A percentile compares a stretch with the other conserved stretches of the same genome.
Evolutionary conservation across 2,329 filamentous ascomycete species (phyloP).

Genomic region (Fonsecaea erecta): DNA sequence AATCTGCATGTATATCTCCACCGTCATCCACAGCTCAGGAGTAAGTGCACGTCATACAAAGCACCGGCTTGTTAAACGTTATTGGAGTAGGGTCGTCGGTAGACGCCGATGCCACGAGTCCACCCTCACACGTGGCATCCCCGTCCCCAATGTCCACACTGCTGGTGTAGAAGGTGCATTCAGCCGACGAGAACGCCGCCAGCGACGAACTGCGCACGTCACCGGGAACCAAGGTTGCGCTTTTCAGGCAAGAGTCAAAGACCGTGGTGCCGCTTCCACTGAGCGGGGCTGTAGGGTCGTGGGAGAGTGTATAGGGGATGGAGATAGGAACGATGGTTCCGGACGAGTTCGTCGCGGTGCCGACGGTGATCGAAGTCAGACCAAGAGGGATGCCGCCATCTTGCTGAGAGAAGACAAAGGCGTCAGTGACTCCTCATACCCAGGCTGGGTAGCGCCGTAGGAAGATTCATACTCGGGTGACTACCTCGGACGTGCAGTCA

Average conservation of each 20-base stretch:
- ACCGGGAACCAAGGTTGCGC: neutral
- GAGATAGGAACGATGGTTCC: neutral
- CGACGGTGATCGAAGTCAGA: constrained; percentile 10
- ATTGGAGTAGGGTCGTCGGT: neutral
- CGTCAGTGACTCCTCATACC: neutral
- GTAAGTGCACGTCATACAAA: neutral
- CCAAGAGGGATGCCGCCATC: neutral
- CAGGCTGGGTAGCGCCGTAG: neutral
- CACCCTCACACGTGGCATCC: neutral
- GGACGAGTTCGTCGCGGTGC: constrained; percentile 2
- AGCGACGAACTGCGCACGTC: neutral
- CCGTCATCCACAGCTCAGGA: neutral
- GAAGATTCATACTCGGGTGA: neutral
- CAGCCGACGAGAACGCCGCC: neutral
- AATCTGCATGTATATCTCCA: neutral
- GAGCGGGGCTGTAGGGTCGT: neutral
- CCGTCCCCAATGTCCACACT: neutral
- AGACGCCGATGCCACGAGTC: neutral
- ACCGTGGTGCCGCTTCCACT: neutral
- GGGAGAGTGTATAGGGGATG: neutral
- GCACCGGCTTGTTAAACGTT: neutral
- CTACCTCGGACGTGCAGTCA: neutral
- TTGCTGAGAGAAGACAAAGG: neutral
- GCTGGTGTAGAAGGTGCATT: constrained; percentile 1
- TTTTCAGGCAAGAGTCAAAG: neutral